Evolutionary conservation across 163 green algal species (phyloP).

Genomic region (Scenedesmus sp.): DNA sequence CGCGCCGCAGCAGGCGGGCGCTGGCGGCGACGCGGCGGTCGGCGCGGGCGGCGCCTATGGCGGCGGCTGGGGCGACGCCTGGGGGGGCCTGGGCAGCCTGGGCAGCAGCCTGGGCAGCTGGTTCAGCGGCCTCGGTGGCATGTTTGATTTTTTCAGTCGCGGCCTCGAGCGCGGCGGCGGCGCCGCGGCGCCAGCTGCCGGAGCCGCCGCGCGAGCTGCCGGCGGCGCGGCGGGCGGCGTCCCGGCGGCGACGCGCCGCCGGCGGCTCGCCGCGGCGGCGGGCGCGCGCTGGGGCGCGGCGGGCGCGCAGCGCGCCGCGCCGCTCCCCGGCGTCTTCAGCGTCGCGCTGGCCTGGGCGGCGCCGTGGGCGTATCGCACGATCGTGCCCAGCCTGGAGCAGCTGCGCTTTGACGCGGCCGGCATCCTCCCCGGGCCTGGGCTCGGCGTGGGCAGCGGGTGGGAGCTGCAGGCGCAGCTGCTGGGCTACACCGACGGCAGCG

Average conservation of each 20-base stretch:
- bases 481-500: neutral
- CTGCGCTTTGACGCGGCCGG: neutral
- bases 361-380: neutral
- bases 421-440: slow-evolving; percentile 12
- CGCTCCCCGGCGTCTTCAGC: slow-evolving; percentile 10
- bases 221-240: neutral
- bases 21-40: neutral
- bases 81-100: too few relatives aligned
- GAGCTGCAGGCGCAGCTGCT: slow-evolving; percentile 32
- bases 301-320: neutral
- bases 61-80: neutral
- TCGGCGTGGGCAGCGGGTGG: neutral
- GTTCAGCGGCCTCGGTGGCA: neutral
- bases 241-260: too few relatives aligned
- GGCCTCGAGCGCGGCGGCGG: neutral
- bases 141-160: neutral
- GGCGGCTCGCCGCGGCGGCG: too few relatives aligned
- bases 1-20: neutral
- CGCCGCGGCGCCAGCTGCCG: neutral
- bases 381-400: neutral
- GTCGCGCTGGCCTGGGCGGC: neutral
- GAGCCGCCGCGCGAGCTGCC: neutral
- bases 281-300: too few relatives aligned
- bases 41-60: neutral
- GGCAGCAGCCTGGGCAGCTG: neutral